phyloP scores from a whole-genome alignment of 2,329 filamentous ascomycete species.

The Ophiocordyceps polyrhachis-furcata region DNA sequence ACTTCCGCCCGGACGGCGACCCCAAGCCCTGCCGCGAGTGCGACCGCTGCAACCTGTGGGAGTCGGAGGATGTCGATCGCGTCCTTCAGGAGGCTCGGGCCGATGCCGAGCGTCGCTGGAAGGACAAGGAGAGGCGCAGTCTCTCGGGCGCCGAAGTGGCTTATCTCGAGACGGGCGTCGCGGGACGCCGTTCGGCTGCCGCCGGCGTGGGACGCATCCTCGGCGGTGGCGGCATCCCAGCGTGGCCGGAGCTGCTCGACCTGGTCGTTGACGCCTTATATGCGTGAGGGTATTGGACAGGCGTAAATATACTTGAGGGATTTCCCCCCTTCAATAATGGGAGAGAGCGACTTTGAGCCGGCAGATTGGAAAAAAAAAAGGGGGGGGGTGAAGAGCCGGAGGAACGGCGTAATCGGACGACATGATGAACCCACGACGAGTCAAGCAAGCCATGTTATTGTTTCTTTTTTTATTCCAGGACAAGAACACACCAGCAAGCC shows the following conservation, averaged over 20 bases:
- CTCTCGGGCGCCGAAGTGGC: constrained; percentile 35
- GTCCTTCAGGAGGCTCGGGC: constrained; percentile 50
- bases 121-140: constrained; percentile 40
- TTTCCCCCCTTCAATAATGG: no score
- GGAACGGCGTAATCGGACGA: no score
- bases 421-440: no score
- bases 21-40: constrained; percentile 57
- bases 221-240: constrained; percentile 16
- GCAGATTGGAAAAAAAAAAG: not conserved
- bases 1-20: constrained; percentile 71
- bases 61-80: constrained; percentile 53
- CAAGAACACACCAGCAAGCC: no score
- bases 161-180: constrained; percentile 36
- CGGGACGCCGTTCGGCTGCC: constrained; percentile 7
- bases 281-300: constrained; percentile 9
- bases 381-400: not conserved
- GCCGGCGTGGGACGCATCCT: constrained; percentile 15
- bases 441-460: no score
- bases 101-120: constrained; percentile 55
- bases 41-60: constrained; percentile 61
- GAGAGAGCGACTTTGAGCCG: no score
- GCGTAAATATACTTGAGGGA: not conserved
- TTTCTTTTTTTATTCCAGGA: no score
- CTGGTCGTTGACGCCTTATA: constrained; percentile 24
- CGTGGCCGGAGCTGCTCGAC: constrained; percentile 25